Percentiles rank a stretch among this genome's conserved stretches.
phyloP scores from a whole-genome alignment of 139 green algal genomes.

The Asterochloris sp. region DNA sequence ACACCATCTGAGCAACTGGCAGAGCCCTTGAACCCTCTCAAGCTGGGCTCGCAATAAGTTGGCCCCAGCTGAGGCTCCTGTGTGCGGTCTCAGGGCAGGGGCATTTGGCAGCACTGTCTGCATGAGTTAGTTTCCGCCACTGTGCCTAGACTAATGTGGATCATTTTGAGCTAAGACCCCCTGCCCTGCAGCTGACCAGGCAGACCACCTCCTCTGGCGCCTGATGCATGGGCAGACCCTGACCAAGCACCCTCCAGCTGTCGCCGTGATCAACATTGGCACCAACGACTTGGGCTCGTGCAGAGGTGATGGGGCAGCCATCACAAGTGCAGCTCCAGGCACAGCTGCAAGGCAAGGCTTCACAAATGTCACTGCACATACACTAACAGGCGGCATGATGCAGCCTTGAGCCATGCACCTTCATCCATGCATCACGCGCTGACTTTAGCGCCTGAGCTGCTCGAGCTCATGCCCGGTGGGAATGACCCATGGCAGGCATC shows the following conservation, averaged over 20 bases:
- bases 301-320: slow-evolving; percentile 4
- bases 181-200: slow-evolving; percentile 35
- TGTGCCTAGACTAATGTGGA: no score
- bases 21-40: background rate
- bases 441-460: no score
- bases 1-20: background rate
- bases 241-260: slow-evolving; percentile 9
- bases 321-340: slow-evolving; percentile 8
- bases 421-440: no score
- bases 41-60: no score
- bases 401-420: no score
- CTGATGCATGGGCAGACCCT: slow-evolving; percentile 32
- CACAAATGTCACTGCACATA: no score
- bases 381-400: no score
- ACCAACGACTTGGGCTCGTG: slow-evolving; percentile 47
- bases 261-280: slow-evolving; percentile 38
- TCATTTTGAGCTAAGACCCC: no score
- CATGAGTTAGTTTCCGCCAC: no score
- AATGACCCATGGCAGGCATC: no score
- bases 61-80: background rate
- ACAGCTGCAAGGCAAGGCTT: background rate
- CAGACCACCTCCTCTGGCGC: slow-evolving; percentile 41
- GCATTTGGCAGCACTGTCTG: no score
- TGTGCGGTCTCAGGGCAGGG: background rate
- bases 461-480: no score